Percentiles rank a stretch among this genome's conserved stretches.
Evolutionary conservation across 2,329 filamentous ascomycete genomes (phyloP).

Genomic region (Hirsutella rhossiliensis): DNA sequence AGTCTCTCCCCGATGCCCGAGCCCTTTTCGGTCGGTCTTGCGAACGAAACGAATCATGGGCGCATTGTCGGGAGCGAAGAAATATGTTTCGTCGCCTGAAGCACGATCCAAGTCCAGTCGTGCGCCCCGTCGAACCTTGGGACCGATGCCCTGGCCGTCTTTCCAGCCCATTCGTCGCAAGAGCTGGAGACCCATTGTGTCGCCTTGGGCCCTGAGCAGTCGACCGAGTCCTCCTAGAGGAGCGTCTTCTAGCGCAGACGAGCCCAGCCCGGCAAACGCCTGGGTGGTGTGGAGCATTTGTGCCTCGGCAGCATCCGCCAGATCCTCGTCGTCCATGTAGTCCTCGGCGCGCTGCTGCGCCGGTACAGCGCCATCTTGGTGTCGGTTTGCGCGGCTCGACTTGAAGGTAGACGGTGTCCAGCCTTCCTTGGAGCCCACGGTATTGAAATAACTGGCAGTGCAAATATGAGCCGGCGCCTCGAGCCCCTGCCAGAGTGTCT

Average conservation of each 20-base stretch:
- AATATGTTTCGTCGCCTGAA: constrained; percentile 39
- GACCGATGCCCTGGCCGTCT: constrained; percentile 84
- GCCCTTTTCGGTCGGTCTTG: constrained; percentile 58
- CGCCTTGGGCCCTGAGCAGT: constrained; percentile 58
- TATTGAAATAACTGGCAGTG: constrained; percentile 74
- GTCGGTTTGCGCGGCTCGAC: constrained; percentile 72
- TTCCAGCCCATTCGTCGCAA: constrained; percentile 93
- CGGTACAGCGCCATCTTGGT: constrained; percentile 47
- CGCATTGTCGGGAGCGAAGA: constrained; percentile 79
- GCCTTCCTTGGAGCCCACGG: constrained; percentile 94
- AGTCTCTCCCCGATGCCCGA: constrained; percentile 53
- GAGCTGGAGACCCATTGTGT: constrained; percentile 78
- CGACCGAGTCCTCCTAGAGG: constrained; percentile 50
- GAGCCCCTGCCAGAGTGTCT: neutral
- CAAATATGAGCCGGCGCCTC: neutral
- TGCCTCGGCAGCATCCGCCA: constrained; percentile 73
- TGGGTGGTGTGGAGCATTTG: constrained; percentile 61
- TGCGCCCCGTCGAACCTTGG: constrained; percentile 66
- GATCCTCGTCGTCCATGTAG: constrained; percentile 97
- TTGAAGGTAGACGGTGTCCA: constrained; percentile 90
- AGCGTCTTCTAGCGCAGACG: constrained; percentile 41
- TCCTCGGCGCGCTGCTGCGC: constrained; percentile 64
- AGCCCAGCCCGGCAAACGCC: constrained; percentile 65
- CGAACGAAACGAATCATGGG: constrained; percentile 52
- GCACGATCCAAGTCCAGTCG: constrained; percentile 42